Base-by-base conservation (phyloP, 305 asterid species). In the Solanum hybrid region DNA sequence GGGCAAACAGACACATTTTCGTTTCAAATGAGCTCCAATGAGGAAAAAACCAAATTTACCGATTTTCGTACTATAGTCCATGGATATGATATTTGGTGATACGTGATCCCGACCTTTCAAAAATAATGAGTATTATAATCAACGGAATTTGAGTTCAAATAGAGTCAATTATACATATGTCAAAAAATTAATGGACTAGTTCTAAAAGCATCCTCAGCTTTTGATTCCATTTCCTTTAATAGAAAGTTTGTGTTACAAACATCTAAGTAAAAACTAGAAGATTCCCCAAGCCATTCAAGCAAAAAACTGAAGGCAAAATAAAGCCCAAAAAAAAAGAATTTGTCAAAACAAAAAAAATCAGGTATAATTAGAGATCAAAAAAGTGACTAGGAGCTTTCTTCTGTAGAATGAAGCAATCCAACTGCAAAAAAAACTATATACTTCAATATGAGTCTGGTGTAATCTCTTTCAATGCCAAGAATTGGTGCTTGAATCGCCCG, bases 371-470 rank as follows among this genome's bases (percentile, higher is more conserved):
- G 85, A 42, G 84, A 40, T 46, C 5, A 73, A 74, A 40, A 73
- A 46, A 39, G 71, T 73, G 89, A 28, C 31, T 26, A 84, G 42
- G 75, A 84, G 42, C 87, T 46, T 29, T 37, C 69, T 42, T 39
- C 28, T 71, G 13, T 71, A 36, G 69, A 37, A 69, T 87, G 89
- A 40, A 86, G 80, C 81, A 11, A 71, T 73, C 84, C 69, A 87
- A 87, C 84, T 87, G 84, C 8, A 28, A 76, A 29, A 29, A 5
- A 5, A 79, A 57, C 46, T 87, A 87, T 71, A 20, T 85, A 87
- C 69, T 73, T 87, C 85, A 87, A 57, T 85, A 85, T 57, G 88
- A 85, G 31, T 31, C 87, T 57, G 76, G 76, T 85, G 42, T 57
- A 20, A 85, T 51, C 46, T 83, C 87, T 42, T 46, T 5, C 20